Evolutionary conservation across 805 yeast genomes (phyloP).

Genomic region (Pichia manshurica): DNA sequence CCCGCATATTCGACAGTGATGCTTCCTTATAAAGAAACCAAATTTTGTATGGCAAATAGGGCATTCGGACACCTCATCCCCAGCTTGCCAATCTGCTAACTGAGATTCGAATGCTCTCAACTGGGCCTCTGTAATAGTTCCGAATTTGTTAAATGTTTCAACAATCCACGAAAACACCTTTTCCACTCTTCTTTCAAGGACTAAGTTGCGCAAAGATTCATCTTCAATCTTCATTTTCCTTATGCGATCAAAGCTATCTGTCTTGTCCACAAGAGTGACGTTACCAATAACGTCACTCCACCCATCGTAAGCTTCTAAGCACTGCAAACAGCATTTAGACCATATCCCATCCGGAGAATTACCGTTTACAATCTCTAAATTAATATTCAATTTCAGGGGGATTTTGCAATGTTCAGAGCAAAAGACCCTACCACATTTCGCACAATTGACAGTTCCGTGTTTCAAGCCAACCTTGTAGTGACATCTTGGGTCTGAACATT

Average conservation of each 20-base stretch:
- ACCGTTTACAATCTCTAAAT: conserved; percentile 28
- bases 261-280: conserved; percentile 31
- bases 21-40: conserved; percentile 54
- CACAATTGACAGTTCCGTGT: conserved; percentile 61
- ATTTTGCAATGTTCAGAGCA: conserved; percentile 61
- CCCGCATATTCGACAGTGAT: conserved; percentile 92
- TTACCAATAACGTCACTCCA: conserved; percentile 31
- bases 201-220: conserved; percentile 26
- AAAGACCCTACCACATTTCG: conserved; percentile 68
- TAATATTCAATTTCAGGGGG: conserved; percentile 43
- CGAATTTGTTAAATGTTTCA: conserved; percentile 28
- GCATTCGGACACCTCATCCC: conserved; percentile 45
- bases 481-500: conserved; percentile 30
- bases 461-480: conserved; percentile 36
- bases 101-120: conserved; percentile 38
- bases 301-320: conserved; percentile 54
- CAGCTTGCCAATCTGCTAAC: conserved; percentile 60
- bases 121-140: conserved; percentile 8
- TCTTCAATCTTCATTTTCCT: conserved; percentile 37
- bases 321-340: conserved; percentile 62
- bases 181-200: conserved; percentile 41
- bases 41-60: conserved; percentile 57
- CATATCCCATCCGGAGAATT: conserved; percentile 53
- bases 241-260: conserved; percentile 32
- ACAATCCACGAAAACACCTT: conserved; percentile 53